phyloP scores from a whole-genome alignment of 1,284 basidiomycete genomes.

The Trichosporon sp. region DNA sequence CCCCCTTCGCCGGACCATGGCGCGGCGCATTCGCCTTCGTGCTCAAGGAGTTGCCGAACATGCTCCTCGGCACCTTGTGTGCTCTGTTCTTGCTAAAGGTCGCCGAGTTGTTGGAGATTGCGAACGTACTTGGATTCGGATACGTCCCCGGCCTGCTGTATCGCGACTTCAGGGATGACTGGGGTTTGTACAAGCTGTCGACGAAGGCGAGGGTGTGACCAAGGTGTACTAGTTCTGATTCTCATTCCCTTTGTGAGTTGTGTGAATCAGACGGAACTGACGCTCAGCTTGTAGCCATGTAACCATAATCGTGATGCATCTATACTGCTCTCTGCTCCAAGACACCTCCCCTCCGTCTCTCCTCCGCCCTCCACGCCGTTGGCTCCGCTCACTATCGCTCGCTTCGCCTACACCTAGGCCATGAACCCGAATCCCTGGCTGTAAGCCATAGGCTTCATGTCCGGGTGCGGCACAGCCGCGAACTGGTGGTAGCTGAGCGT shows the following conservation, averaged over 20 bases:
- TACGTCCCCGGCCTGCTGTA: background rate
- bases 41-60: background rate
- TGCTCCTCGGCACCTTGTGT: background rate
- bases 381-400: background rate
- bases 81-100: background rate
- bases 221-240: too few relatives aligned
- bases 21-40: background rate
- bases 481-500: constrained; percentile 78
- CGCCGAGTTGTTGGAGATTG: background rate
- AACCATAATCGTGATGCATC: background rate
- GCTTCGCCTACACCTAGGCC: constrained; percentile 20
- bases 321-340: background rate
- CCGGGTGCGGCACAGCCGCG: constrained; percentile 82
- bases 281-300: background rate
- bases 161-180: background rate
- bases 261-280: too few relatives aligned
- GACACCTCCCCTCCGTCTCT: background rate
- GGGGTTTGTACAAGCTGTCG: background rate
- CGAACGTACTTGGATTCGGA: background rate
- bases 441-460: constrained; percentile 92
- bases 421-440: constrained; percentile 56
- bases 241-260: too few relatives aligned
- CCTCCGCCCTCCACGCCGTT: background rate
- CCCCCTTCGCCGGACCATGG: background rate
- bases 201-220: too few relatives aligned